Evolutionary conservation across 805 yeast species (phyloP).

Genomic region (Wickerhamomyces bovis): DNA sequence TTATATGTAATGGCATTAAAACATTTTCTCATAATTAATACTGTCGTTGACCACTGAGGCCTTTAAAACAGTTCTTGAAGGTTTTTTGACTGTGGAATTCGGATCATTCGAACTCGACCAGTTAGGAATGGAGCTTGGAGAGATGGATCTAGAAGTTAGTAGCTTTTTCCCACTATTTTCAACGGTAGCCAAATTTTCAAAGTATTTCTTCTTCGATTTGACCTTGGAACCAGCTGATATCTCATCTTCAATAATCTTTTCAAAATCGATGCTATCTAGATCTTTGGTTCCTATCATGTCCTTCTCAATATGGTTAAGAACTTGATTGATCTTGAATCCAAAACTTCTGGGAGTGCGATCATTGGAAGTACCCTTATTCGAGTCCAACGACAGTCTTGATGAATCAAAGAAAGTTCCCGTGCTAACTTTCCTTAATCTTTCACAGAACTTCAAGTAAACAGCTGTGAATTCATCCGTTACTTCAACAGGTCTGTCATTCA

Average conservation of each 20-base stretch:
- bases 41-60: conserved; percentile 18
- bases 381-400: not conserved
- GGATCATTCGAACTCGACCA: not conserved
- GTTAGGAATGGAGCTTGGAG: not conserved
- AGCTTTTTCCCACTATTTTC: not conserved
- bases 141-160: not conserved
- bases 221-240: conserved; percentile 4
- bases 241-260: not conserved
- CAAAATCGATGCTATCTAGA: conserved; percentile 1
- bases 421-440: not conserved
- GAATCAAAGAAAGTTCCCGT: not conserved
- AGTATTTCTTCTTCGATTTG: conserved; percentile 12
- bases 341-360: not conserved
- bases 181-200: conserved; percentile 10
- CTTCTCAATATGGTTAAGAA: conserved; percentile 9
- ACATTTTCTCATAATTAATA: conserved; percentile 18
- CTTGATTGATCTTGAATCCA: not conserved
- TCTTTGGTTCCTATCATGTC: not conserved
- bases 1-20: not conserved
- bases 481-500: not conserved
- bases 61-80: conserved; percentile 16
- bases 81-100: conserved; percentile 6
- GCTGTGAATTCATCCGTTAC: conserved; percentile 6
- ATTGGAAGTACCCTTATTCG: not conserved
- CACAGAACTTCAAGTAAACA: conserved; percentile 3